Evolutionary conservation across 2,329 filamentous ascomycete genomes (phyloP).

Genomic region (Xylaria sp.): DNA sequence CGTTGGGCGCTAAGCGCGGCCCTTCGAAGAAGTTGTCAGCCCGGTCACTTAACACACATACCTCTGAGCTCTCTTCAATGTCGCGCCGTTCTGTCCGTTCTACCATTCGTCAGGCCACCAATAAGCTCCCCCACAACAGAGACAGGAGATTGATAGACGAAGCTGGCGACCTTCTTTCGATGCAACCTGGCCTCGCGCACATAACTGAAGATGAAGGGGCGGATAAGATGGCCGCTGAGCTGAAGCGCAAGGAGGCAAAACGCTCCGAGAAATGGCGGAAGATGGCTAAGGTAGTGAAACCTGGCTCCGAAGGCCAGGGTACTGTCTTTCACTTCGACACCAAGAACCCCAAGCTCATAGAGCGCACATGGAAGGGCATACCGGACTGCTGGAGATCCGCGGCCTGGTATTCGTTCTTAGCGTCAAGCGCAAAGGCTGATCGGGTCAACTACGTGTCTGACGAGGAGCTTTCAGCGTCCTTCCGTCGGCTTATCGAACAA

Average conservation of each 20-base stretch:
- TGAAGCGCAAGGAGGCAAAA: constrained; percentile 71
- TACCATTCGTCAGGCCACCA: constrained; percentile 67
- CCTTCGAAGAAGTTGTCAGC: constrained; percentile 67
- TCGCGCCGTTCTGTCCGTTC: constrained; percentile 66
- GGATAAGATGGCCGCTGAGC: constrained; percentile 63
- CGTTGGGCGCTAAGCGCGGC: constrained; percentile 55
- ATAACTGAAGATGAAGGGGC: constrained; percentile 66
- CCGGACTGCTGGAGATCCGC: constrained; percentile 93
- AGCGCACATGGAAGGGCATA: constrained; percentile 97
- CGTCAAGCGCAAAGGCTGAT: constrained; percentile 76
- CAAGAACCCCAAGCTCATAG: constrained; percentile 83
- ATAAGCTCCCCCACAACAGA: constrained; percentile 69
- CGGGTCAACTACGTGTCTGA: constrained; percentile 71
- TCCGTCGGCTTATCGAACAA: constrained; percentile 76
- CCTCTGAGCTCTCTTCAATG: constrained; percentile 62
- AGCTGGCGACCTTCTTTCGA: constrained; percentile 73
- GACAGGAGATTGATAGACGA: constrained; percentile 72
- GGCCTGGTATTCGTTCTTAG: constrained; percentile 94
- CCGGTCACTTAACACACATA: constrained; percentile 68
- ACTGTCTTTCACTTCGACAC: constrained; percentile 83
- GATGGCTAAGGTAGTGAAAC: constrained; percentile 69
- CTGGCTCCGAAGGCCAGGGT: constrained; percentile 64
- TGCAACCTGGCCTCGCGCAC: constrained; percentile 67
- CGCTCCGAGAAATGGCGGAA: constrained; percentile 74
- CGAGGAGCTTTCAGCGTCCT: constrained; percentile 76